Evolutionary conservation across 2,329 filamentous ascomycete species (phyloP), one percentile per base, ranked within the genome.

Genomic region (Hypoxylon sp.): DNA sequence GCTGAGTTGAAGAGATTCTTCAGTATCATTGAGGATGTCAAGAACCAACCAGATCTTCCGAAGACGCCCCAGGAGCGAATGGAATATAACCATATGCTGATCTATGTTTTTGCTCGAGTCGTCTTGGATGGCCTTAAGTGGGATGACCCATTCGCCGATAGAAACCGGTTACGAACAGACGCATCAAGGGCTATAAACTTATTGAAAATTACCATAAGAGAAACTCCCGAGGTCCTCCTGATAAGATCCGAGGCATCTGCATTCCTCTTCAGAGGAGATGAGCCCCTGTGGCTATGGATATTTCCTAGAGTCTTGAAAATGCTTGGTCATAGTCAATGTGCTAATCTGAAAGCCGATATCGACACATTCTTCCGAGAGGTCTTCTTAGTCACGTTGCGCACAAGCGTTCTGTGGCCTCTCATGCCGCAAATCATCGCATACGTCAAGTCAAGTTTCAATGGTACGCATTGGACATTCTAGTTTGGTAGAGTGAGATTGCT

Each of bases 21-120:
- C 55, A 70, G 73, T 34, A 71, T 79, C 20, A 82, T 87, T 23
- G 78, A 84, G 61, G 71, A 72, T 15, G 74, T 81, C 54, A 82
- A 81, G 48, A 76, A 80, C 56, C 65, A 79, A 7, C 79, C 75
- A 27, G 70, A 67, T 1, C 65, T 77, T 17, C 78, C 93, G 17
- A 83, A 85, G 21, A 80, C 82, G 8, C 66, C 77, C 1, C 82
- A 87, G 56, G 84, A 89, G 32, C 86, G 88, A 59, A 73, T 89
- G 32, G 81, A 86, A 40, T 86, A 95, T 67, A 93, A 95, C 62
- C 88, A 91, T 63, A 89, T 91, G 71, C 81, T 97, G 38, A 86
- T 96, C 42, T 91, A 89, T 65, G 88, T 96, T 56, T 89, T 94
- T 62, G 80, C 88, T 38, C 87, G 89, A 66, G 89, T 90, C 50